Percentiles rank a stretch among this genome's conserved stretches.
Evolutionary conservation across 345 rosid genomes (phyloP).

Genomic region (Leavenworthia alabamica): DNA sequence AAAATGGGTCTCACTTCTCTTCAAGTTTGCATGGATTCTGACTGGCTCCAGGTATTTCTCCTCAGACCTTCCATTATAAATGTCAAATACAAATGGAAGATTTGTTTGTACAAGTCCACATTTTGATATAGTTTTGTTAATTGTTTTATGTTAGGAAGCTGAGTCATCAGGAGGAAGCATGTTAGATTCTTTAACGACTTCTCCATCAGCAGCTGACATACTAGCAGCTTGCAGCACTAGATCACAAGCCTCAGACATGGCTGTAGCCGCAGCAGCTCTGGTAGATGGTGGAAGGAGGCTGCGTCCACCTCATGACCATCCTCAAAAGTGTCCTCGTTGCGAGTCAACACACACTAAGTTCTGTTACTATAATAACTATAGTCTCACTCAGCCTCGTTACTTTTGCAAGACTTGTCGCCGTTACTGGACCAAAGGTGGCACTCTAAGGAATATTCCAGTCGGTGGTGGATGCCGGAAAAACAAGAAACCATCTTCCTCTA

Average conservation of each 20-base stretch:
- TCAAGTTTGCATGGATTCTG: slow-evolving; percentile 95
- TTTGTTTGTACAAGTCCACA: neutral
- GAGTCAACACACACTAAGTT: slow-evolving; percentile 92
- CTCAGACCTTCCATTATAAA: neutral
- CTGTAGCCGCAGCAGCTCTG: slow-evolving; percentile 35
- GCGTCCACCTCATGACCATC: slow-evolving; percentile 87
- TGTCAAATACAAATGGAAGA: neutral
- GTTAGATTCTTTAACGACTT: slow-evolving; percentile 39
- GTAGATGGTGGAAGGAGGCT: slow-evolving; percentile 90
- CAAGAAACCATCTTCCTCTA: slow-evolving; percentile 45
- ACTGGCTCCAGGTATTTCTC: slow-evolving; percentile 80
- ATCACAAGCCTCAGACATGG: slow-evolving; percentile 50
- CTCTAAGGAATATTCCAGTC: slow-evolving; percentile 86
- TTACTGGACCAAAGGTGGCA: slow-evolving; percentile 99
- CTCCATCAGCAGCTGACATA: slow-evolving; percentile 84
- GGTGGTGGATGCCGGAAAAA: slow-evolving; percentile 96
- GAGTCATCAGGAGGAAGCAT: slow-evolving; percentile 37
- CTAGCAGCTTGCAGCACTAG: slow-evolving; percentile 56
- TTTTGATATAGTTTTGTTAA: neutral
- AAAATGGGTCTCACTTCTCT: slow-evolving; percentile 73
- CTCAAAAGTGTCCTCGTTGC: slow-evolving; percentile 90
- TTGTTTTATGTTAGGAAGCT: slow-evolving; percentile 22
- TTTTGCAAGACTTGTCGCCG: slow-evolving; percentile 96
- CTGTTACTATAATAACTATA: slow-evolving; percentile 97
- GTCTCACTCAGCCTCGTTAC: slow-evolving; percentile 95